phyloP scores from a whole-genome alignment of 1,139 yeast genomes.

The Candida frijolesensis region DNA sequence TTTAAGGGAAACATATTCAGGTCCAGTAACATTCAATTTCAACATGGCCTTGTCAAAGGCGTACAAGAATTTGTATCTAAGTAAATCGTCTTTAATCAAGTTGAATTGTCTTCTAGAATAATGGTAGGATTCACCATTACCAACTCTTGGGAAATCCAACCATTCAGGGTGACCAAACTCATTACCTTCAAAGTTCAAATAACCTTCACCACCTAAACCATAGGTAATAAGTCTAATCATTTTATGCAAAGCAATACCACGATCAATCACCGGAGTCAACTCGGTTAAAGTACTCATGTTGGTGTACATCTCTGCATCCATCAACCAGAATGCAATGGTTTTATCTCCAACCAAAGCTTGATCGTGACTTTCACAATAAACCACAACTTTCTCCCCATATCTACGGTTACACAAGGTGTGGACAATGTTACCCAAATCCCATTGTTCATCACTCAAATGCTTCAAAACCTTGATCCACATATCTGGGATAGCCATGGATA shows the following conservation, averaged over 20 bases:
- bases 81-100: slow-evolving; percentile 72
- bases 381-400: slow-evolving; percentile 84
- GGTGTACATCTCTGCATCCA: slow-evolving; percentile 98
- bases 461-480: slow-evolving; percentile 97
- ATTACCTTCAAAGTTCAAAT: slow-evolving; percentile 93
- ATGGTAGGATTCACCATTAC: slow-evolving; percentile 85
- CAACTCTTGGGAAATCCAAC: slow-evolving; percentile 94
- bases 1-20: slow-evolving; percentile 86
- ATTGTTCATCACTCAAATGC: slow-evolving; percentile 81
- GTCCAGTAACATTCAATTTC: slow-evolving; percentile 77
- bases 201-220: slow-evolving; percentile 93
- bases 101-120: slow-evolving; percentile 96
- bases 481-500: slow-evolving; percentile 97
- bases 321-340: slow-evolving; percentile 94
- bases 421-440: slow-evolving; percentile 85
- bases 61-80: slow-evolving; percentile 78
- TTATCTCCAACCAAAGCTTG: slow-evolving; percentile 98
- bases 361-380: slow-evolving; percentile 95
- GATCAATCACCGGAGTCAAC: slow-evolving; percentile 74
- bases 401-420: slow-evolving; percentile 87
- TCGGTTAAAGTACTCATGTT: slow-evolving; percentile 82
- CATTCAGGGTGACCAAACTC: slow-evolving; percentile 99
- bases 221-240: slow-evolving; percentile 86
- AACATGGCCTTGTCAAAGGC: slow-evolving; percentile 86
- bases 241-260: slow-evolving; percentile 90